Evolutionary conservation across 1,284 basidiomycete species (phyloP).

Genomic region (Afroboletus lepidellus): DNA sequence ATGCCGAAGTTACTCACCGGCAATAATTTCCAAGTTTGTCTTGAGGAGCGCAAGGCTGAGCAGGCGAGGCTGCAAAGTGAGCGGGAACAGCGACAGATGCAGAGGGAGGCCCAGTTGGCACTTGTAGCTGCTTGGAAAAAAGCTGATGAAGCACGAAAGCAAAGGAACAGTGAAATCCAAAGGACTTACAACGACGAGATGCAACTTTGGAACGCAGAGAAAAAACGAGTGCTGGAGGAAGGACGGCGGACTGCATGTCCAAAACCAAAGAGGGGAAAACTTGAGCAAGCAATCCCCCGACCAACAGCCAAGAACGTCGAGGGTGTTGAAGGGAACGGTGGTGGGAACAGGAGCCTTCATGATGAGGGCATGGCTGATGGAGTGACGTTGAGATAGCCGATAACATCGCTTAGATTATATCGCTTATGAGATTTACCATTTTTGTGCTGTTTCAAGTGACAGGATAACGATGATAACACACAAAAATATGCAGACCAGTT

Average conservation of each 20-base stretch:
- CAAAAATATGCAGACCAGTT: not conserved
- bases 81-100: not conserved
- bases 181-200: not conserved
- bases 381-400: not conserved
- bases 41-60: not conserved
- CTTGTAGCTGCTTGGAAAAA: not conserved
- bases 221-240: not conserved
- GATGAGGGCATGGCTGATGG: not conserved
- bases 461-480: not conserved
- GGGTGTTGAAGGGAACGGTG: too few species aligned
- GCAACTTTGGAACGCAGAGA: not conserved
- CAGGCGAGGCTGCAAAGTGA: not conserved
- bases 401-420: not conserved
- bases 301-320: too few species aligned
- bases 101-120: not conserved
- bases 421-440: not conserved
- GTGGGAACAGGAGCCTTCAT: too few species aligned
- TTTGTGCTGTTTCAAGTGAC: not conserved
- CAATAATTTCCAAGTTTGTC: not conserved
- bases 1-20: not conserved
- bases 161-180: not conserved
- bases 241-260: not conserved
- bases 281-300: not conserved
- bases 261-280: not conserved
- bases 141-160: not conserved